Base-by-base conservation (phyloP, 2,329 filamentous ascomycete species). In the Neonectria coccinea region DNA sequence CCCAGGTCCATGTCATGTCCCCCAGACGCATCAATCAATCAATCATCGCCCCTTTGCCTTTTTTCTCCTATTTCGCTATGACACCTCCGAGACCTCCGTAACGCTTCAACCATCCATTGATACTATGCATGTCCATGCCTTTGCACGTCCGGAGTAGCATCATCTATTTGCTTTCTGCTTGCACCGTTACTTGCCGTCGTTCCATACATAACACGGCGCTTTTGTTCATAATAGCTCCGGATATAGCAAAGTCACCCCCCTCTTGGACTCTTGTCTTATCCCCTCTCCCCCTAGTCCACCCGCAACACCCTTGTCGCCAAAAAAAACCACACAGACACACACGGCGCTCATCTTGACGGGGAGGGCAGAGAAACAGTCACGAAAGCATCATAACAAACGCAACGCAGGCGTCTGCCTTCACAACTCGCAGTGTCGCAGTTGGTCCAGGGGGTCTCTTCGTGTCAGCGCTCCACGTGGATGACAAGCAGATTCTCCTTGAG, bases 401-500 rank as follows among this genome's bases (percentile, higher is more conserved):
- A n/a, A 18, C 36, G 8, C 36, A n/a, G 36, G 36, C 12, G 27
- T 18, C 48, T 5, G 7, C 14, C 20, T 54, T 54, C 31, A 47
- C 29, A 10, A 9, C 41, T 22, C 25, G 22, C 45, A 48, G 41
- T 36, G 54, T 56, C 25, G 22, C 45, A 45, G 51, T 53, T 47
- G 45, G 52, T 51, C 52, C 42, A 29, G 58, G 56, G 58, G 56
- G 29, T 47, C 41, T 62, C 44, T 50, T 59, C 25, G 25, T 25
- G 25, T 25, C 53, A 39, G 9, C 53, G 27, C 31, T 71, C 67
- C 70, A 72, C 70, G 68, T 71, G 70, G 67, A 69, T 56, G 50
- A 65, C 41, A 72, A 71, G 70, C 68, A 72, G 68, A 66, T 72
- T 70, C 70, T 68, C 70, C 66, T 70, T 39, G 33, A 67, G 63